phyloP scores from a whole-genome alignment of 2,329 filamentous ascomycete species.

The Corniculantispora saksenae region DNA sequence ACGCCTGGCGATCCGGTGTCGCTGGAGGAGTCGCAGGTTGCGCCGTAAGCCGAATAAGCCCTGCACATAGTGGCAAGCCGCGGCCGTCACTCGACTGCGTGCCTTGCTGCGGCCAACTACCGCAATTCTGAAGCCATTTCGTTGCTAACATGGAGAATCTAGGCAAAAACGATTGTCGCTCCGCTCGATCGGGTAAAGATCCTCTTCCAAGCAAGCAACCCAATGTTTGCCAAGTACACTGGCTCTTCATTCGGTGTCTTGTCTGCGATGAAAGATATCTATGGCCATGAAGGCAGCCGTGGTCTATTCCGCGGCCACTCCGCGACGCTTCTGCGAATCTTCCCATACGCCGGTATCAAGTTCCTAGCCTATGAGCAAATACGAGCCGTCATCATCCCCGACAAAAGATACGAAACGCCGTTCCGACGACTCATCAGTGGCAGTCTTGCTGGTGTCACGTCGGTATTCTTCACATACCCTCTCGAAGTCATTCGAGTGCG shows the following conservation, averaged over 20 bases:
- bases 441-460: slow-evolving; percentile 78
- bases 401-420: slow-evolving; percentile 74
- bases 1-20: slow-evolving; percentile 78
- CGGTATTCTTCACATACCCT: slow-evolving; percentile 95
- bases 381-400: slow-evolving; percentile 73
- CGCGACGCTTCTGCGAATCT: slow-evolving; percentile 89
- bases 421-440: slow-evolving; percentile 74
- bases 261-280: slow-evolving; percentile 83
- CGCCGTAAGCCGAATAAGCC: slow-evolving; percentile 62
- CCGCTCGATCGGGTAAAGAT: slow-evolving; percentile 98
- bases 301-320: slow-evolving; percentile 94
- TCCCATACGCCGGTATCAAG: slow-evolving; percentile 96
- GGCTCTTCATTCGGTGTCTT: slow-evolving; percentile 84
- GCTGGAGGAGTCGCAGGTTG: slow-evolving; percentile 91
- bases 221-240: slow-evolving; percentile 89
- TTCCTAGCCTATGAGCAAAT: slow-evolving; percentile 98
- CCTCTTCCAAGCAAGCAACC: slow-evolving; percentile 93
- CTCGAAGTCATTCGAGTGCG: slow-evolving; percentile 91
- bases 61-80: neutral
- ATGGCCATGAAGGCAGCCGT: slow-evolving; percentile 67
- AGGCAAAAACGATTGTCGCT: slow-evolving; percentile 95
- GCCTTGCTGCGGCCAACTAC: neutral
- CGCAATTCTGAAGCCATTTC: neutral
- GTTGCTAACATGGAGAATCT: slow-evolving; percentile 13
- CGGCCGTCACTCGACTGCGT: neutral